These are phyloP conservation scores for Pichia gijzeniarum DNA, from an alignment of 805 yeast species.

Conservation along the genomic window DNA sequence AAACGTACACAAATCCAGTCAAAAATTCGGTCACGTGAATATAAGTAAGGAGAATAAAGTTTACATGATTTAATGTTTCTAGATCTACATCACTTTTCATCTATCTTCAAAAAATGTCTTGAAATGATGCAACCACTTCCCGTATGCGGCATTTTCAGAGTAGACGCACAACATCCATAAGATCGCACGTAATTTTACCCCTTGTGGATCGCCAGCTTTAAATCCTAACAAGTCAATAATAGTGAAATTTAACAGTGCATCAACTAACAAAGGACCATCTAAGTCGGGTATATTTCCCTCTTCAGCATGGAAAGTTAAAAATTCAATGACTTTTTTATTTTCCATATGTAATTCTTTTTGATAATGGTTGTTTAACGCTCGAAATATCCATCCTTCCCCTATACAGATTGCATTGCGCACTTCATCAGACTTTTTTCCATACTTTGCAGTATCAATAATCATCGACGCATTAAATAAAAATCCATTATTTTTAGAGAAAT, in stretches of 20 bases:
- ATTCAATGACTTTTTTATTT: neutral
- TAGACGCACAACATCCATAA: conserved; percentile 9
- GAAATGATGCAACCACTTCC: conserved; percentile 9
- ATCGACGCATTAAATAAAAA: conserved; percentile 3
- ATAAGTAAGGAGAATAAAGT: too few relatives aligned
- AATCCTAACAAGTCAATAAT: neutral
- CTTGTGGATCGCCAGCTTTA: neutral
- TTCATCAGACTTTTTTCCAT: neutral
- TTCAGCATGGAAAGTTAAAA: neutral
- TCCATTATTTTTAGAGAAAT: conserved; percentile 6
- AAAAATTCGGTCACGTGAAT: too few relatives aligned
- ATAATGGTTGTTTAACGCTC: conserved; percentile 4
- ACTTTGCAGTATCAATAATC: neutral
- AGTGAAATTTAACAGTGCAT: conserved; percentile 4
- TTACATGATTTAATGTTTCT: too few relatives aligned
- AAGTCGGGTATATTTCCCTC: conserved; percentile 1
- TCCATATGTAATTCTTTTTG: conserved; percentile 4
- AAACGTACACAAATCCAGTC: too few relatives aligned
- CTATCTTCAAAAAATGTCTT: conserved; percentile 3
- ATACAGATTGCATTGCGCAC: neutral
- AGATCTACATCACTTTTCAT: too few relatives aligned
- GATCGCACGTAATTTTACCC: neutral
- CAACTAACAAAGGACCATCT: conserved; percentile 2
- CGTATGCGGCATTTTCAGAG: conserved; percentile 8
- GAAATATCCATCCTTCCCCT: conserved; percentile 2